phyloP scores from a whole-genome alignment of 495 filamentous ascomycete genomes.

The Apiosordaria backusii region DNA sequence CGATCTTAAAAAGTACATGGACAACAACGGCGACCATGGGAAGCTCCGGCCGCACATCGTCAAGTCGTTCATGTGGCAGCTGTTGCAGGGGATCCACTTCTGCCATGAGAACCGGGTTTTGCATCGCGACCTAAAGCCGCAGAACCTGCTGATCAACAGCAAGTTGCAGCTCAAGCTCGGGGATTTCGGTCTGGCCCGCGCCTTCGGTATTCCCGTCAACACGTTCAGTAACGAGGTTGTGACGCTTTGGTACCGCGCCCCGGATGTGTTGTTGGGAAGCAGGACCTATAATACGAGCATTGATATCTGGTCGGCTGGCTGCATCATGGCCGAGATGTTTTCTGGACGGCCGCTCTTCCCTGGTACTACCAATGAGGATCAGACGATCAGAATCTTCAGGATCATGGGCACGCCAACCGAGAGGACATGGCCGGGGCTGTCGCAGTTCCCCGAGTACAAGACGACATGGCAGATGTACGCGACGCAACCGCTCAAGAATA shows the following conservation, averaged over 20 bases:
- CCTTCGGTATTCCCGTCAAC: constrained; percentile 96
- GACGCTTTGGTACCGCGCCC: constrained; percentile 93
- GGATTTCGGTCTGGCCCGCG: constrained; percentile 87
- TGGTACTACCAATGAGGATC: constrained; percentile 93
- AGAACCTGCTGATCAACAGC: constrained; percentile 91
- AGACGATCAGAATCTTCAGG: constrained; percentile 91
- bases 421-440: constrained; percentile 87
- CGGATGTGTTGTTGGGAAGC: constrained; percentile 85
- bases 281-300: constrained; percentile 96
- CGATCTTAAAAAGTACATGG: constrained; percentile 99
- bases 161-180: constrained; percentile 91
- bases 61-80: constrained; percentile 97
- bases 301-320: constrained; percentile 96
- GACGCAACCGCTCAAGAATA: constrained; percentile 82
- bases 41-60: constrained; percentile 79
- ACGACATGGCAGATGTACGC: constrained; percentile 87
- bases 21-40: constrained; percentile 77
- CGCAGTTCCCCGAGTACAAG: constrained; percentile 90
- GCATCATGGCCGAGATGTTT: constrained; percentile 99
- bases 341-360: constrained; percentile 91
- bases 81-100: constrained; percentile 90
- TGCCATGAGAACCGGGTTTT: constrained; percentile 95
- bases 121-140: constrained; percentile 93
- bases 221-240: constrained; percentile 98
- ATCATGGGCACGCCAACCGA: constrained; percentile 96